Percentiles rank a stretch among this genome's conserved stretches.
These are phyloP conservation scores for Trichoderma simmonsii DNA, from an alignment of 2,329 filamentous ascomycete species.

Conservation along the genomic window DNA sequence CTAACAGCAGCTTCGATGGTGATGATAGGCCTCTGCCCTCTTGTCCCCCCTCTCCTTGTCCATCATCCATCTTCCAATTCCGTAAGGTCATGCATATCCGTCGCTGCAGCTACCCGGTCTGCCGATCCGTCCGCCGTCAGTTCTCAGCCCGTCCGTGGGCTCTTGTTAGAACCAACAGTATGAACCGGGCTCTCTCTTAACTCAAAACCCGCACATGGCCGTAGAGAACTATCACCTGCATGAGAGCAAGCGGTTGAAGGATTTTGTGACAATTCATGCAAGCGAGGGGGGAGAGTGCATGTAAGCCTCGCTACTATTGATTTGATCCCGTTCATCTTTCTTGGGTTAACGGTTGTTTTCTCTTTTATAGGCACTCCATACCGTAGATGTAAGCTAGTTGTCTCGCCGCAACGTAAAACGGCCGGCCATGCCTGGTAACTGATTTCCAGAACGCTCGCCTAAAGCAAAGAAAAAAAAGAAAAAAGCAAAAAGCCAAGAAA, in stretches of 20 bases:
- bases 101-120: conserved; percentile 7
- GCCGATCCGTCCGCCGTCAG: conserved; percentile 16
- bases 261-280: not conserved
- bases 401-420: not conserved
- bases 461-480: not conserved
- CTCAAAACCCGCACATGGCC: not conserved
- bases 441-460: not conserved
- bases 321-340: not conserved
- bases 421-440: not conserved
- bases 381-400: not conserved
- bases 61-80: not conserved
- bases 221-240: conserved; percentile 1
- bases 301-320: not conserved
- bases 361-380: not conserved
- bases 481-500: not conserved
- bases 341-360: not conserved
- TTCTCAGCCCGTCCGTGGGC: not conserved
- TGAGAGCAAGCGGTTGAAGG: not conserved
- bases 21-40: not conserved
- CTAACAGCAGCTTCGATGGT: not conserved
- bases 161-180: not conserved
- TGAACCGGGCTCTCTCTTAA: not conserved
- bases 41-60: not conserved
- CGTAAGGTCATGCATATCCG: conserved; percentile 16
- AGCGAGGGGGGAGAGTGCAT: not conserved